Evolutionary conservation across 768 basidiomycete species (phyloP).

Genomic region (Suillus tomentosus): DNA sequence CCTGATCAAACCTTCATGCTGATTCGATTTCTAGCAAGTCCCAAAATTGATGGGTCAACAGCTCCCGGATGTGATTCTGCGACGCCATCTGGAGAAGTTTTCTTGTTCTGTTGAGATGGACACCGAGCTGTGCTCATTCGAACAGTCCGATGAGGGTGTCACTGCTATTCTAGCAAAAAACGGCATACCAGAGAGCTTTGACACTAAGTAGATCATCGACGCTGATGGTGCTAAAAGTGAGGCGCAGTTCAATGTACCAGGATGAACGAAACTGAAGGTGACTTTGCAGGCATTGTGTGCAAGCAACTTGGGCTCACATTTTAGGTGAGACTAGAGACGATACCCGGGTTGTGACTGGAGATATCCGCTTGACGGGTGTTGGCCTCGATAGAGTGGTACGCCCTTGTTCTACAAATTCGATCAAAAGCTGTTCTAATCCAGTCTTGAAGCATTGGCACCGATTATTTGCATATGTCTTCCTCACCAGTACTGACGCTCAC

Average conservation of each 20-base stretch:
- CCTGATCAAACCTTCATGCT: too few relatives aligned
- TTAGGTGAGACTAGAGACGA: slow-evolving; percentile 33
- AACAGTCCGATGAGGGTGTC: slow-evolving; percentile 29
- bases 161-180: neutral
- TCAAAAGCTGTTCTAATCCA: neutral
- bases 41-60: too few relatives aligned
- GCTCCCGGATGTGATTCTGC: slow-evolving; percentile 17
- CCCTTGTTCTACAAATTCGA: neutral
- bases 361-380: slow-evolving; percentile 37
- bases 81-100: slow-evolving; percentile 28
- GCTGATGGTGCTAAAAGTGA: too few relatives aligned
- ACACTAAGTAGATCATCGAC: too few relatives aligned
- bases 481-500: too few relatives aligned
- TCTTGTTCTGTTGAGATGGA: slow-evolving; percentile 35
- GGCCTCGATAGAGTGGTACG: slow-evolving; percentile 42
- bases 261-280: neutral
- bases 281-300: slow-evolving; percentile 4
- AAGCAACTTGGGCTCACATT: slow-evolving; percentile 15
- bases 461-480: slow-evolving; percentile 15
- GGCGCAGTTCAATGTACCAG: too few relatives aligned
- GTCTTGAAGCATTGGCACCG: slow-evolving; percentile 27
- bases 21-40: too few relatives aligned
- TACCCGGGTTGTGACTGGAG: slow-evolving; percentile 29
- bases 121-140: slow-evolving; percentile 36
- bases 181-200: too few relatives aligned